Base-by-base conservation (phyloP, 768 basidiomycete genomes). In the Termitomyces sp. region DNA sequence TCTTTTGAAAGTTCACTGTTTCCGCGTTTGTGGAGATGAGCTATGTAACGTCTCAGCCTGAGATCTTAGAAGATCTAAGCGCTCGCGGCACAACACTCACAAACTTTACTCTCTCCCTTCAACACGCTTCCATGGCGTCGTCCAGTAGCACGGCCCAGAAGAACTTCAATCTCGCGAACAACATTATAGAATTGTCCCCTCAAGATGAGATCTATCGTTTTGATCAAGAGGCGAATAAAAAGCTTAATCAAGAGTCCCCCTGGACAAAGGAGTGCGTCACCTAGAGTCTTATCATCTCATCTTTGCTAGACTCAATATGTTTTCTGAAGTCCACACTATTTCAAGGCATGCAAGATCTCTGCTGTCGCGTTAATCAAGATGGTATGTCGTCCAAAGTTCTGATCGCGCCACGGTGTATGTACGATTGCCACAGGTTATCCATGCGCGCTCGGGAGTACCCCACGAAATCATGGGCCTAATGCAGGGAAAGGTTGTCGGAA, bases 381-480 rank as follows among this genome's bases (percentile, higher is more conserved):
- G 85, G 90, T 90, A 66, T 64, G 69, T 45, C 39, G 36, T 48
- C 28, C 46, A 39, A 2, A 28, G 36, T n/a, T 62, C 13, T 44
- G 11, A 36, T 55, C 48, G 52, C 59, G 52, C 57, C 60, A 48
- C 46, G 28, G 16, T 52, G 12, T 40, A 42, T 45, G 24, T 42
- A 46, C 24, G 24, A 40, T 44, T 55, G 36, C 20, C 56, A 24
- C 75, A 98, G 96, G 91, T 98, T 64, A 98, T 98, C 72, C 96
- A 98, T 73, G 96, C 96, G 36, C 88, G 96, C 55, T 98, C 96
- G 2, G 96, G 96, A 61, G 96, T 97, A 6, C 90, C 91, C 61
- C 93, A 98, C 78, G 96, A 99, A 76, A 97, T 99, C 71, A 99
- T 99, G 96, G 96, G 96, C 11, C 84, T 98, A 36, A 97, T 99